A percentile compares a stretch with the other conserved stretches of the same genome.
These are phyloP conservation scores for Trametes villosa DNA, from an alignment of 768 basidiomycete species.

Conservation along the genomic window DNA sequence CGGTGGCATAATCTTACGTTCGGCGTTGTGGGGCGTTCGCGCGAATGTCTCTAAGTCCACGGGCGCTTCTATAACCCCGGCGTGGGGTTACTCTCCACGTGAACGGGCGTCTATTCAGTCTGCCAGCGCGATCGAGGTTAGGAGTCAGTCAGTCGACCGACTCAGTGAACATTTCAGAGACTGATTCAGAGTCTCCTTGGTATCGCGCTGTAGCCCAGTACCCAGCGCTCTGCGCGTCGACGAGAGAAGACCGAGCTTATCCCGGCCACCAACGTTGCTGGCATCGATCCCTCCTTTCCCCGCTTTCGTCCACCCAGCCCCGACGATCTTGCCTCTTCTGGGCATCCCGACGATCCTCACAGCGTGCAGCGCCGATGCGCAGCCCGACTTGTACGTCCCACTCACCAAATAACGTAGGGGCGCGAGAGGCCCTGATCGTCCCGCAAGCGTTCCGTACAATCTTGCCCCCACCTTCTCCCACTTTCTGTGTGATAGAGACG, in stretches of 20 bases:
- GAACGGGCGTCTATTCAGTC: not conserved
- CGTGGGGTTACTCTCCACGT: not conserved
- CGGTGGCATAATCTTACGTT: no score
- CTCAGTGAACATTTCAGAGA: no score
- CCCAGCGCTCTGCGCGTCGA: not conserved
- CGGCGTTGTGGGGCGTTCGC: no score
- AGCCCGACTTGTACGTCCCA: not conserved
- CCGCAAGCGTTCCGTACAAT: no score
- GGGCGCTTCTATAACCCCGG: not conserved
- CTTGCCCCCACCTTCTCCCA: no score
- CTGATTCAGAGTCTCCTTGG: not conserved
- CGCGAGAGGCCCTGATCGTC: no score
- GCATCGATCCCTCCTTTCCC: not conserved
- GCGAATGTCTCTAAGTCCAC: not conserved
- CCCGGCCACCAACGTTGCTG: constrained; percentile 11
- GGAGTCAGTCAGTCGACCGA: not conserved
- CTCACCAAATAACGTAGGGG: not conserved
- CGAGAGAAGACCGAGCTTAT: constrained; percentile 16
- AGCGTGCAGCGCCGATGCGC: no score
- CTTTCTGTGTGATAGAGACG: no score
- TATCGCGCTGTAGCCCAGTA: not conserved
- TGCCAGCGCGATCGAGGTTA: not conserved
- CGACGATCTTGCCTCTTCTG: constrained; percentile 1
- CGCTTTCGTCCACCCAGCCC: not conserved
- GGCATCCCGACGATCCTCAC: constrained; percentile 3